A percentile compares a stretch with the other conserved stretches of the same genome.
These are phyloP conservation scores for Populus ilicifolia DNA, from an alignment of 345 rosid species.

Conservation along the genomic window DNA sequence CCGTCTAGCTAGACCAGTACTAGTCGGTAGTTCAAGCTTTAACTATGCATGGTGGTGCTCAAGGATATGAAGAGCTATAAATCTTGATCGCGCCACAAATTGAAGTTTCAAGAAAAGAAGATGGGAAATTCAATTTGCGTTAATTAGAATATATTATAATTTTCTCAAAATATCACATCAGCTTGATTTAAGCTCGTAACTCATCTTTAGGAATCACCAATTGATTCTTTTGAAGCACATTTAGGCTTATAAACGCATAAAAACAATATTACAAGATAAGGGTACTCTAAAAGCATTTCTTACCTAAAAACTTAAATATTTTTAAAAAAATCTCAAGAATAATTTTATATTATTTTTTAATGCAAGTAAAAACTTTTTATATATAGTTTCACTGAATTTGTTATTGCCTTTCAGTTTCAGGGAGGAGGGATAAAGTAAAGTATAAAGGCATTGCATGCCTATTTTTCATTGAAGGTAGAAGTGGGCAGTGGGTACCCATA, in stretches of 20 bases:
- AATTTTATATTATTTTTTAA: too few relatives aligned
- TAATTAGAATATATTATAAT: too few relatives aligned
- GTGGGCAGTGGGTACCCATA: conserved; percentile 11
- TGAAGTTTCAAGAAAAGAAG: background rate
- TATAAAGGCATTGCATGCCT: background rate
- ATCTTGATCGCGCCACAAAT: background rate
- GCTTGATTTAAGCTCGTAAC: background rate
- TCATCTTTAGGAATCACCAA: too few relatives aligned
- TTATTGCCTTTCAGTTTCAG: background rate
- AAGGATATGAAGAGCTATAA: too few relatives aligned
- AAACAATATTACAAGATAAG: background rate
- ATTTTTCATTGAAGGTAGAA: background rate
- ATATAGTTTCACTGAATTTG: background rate
- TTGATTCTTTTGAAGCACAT: too few relatives aligned
- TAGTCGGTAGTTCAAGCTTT: background rate
- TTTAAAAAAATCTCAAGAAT: fast-evolving
- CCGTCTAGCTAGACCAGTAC: background rate
- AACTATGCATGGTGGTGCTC: background rate
- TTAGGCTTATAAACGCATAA: too few relatives aligned
- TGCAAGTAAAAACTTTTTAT: too few relatives aligned
- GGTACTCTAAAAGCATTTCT: fast-evolving
- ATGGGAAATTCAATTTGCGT: background rate
- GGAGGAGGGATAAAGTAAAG: background rate
- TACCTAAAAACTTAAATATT: fast-evolving
- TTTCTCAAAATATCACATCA: background rate